phyloP scores from a whole-genome alignment of 2,329 filamentous ascomycete genomes.

The Talaromyces sp. region DNA sequence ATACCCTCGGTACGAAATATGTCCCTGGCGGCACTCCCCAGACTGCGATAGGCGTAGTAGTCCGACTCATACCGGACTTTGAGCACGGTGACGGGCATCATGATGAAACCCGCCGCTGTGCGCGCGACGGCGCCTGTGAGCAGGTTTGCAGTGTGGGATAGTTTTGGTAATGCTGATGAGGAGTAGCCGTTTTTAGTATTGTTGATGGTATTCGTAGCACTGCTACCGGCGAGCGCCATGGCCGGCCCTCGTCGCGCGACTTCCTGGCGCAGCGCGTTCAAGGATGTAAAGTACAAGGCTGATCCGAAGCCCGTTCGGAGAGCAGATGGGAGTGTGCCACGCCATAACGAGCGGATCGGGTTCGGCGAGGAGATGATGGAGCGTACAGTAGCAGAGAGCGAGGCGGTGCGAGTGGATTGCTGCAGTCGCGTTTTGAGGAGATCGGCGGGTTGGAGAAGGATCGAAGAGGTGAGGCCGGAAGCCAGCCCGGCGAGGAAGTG shows the following conservation, averaged over 20 bases:
- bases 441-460: slow-evolving; percentile 90
- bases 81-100: slow-evolving; percentile 95
- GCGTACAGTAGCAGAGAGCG: slow-evolving; percentile 65
- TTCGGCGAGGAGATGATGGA: slow-evolving; percentile 63
- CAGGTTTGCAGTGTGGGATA: slow-evolving; percentile 81
- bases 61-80: slow-evolving; percentile 94
- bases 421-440: slow-evolving; percentile 95
- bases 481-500: slow-evolving; percentile 86
- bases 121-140: slow-evolving; percentile 78
- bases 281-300: slow-evolving; percentile 86
- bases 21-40: slow-evolving; percentile 67
- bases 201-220: slow-evolving; percentile 18
- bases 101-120: slow-evolving; percentile 78
- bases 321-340: slow-evolving; percentile 87
- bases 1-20: slow-evolving; percentile 70
- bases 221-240: slow-evolving; percentile 26
- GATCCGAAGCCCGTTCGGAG: slow-evolving; percentile 89
- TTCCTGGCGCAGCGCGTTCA: slow-evolving; percentile 76
- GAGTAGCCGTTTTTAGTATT: slow-evolving; percentile 21
- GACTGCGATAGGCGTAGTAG: slow-evolving; percentile 75
- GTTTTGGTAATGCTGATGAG: slow-evolving; percentile 73
- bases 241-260: slow-evolving; percentile 46
- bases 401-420: slow-evolving; percentile 65
- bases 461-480: slow-evolving; percentile 81
- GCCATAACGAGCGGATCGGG: slow-evolving; percentile 75